These are phyloP conservation scores for Lachancea kluyveri DNA, from an alignment of 805 yeast genomes.

Conservation along the genomic window DNA sequence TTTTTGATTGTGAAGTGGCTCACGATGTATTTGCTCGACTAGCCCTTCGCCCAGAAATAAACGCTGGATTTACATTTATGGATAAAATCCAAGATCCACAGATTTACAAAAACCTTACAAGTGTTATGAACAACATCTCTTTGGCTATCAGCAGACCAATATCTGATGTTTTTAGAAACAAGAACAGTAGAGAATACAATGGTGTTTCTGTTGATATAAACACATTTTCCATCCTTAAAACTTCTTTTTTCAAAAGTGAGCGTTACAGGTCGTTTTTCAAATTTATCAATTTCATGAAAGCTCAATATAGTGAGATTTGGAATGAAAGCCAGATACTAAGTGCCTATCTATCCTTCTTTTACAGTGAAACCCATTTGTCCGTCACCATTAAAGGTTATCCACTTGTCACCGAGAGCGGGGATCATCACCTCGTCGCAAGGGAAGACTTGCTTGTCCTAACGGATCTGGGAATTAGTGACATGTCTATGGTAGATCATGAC, in stretches of 20 bases:
- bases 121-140: background rate
- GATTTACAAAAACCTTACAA: background rate
- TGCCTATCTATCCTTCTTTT: background rate
- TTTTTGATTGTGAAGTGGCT: slow-evolving; percentile 41
- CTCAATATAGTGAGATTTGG: slow-evolving; percentile 1
- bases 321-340: background rate
- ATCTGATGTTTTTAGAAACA: too few species aligned
- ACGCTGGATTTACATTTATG: slow-evolving; percentile 2
- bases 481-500: background rate
- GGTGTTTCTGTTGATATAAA: background rate
- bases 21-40: slow-evolving; percentile 35
- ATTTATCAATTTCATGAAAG: slow-evolving; percentile 1
- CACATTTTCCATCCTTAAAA: background rate
- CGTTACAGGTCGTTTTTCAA: slow-evolving; percentile 1
- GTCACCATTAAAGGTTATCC: too few species aligned
- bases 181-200: background rate
- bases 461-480: slow-evolving; percentile 1
- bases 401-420: too few species aligned
- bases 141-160: too few species aligned
- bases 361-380: background rate
- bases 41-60: background rate
- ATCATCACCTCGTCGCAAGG: background rate
- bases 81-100: slow-evolving; percentile 1
- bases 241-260: slow-evolving; percentile 1
- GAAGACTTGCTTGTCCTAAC: slow-evolving; percentile 1